Evolutionary conservation across 2,329 filamentous ascomycete genomes (phyloP).

Genomic region (Dactylellina parvicollis): DNA sequence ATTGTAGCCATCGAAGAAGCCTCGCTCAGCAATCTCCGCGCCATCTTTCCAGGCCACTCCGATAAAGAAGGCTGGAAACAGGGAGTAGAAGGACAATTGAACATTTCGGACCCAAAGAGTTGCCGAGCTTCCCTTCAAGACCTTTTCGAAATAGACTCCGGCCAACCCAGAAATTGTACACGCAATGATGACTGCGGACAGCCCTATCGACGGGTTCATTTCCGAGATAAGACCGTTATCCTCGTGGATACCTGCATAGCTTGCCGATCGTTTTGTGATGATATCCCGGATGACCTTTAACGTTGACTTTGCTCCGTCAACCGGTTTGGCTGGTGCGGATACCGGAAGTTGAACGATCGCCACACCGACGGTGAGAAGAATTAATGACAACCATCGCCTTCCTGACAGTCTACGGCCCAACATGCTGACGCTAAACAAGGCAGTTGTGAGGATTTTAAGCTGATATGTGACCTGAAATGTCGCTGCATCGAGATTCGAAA

Average conservation of each 20-base stretch:
- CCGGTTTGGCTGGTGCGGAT: constrained; percentile 65
- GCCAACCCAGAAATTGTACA: constrained; percentile 84
- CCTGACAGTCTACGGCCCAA: constrained; percentile 75
- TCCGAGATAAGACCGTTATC: constrained; percentile 64
- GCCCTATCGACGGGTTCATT: constrained; percentile 82
- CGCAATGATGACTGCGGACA: constrained; percentile 79
- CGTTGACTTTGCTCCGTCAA: constrained; percentile 71
- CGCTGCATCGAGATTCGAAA: constrained; percentile 89
- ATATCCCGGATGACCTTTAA: constrained; percentile 85
- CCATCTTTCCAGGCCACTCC: constrained; percentile 90
- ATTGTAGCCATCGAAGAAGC: constrained; percentile 96
- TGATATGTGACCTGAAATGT: constrained; percentile 95
- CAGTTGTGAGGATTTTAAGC: constrained; percentile 90
- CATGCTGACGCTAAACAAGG: constrained; percentile 83
- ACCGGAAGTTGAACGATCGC: constrained; percentile 82
- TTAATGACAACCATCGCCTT: constrained; percentile 81
- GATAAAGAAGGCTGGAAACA: constrained; percentile 86
- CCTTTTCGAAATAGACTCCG: constrained; percentile 88
- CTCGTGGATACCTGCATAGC: constrained; percentile 66
- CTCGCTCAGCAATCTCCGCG: constrained; percentile 79
- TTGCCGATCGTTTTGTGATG: constrained; percentile 62
- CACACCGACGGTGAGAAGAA: constrained; percentile 83
- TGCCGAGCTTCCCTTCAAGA: constrained; percentile 84
- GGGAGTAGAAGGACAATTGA: constrained; percentile 91
- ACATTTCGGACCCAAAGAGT: constrained; percentile 95